Base-by-base conservation (phyloP, 495 filamentous ascomycete genomes). In the Cenococcum geophilum region DNA sequence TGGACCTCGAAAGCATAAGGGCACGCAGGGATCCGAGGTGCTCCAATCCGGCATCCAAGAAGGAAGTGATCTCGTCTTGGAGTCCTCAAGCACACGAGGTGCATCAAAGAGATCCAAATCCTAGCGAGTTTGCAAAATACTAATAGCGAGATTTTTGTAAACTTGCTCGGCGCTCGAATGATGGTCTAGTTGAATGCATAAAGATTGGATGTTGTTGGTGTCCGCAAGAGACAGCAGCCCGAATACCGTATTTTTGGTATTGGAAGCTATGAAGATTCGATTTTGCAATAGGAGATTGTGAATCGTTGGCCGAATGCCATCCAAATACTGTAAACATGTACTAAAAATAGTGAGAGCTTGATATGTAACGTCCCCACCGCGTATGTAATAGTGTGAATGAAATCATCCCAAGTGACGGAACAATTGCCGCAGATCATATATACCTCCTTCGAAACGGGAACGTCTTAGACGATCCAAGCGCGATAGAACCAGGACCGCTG, bases 221-320 rank as follows among this genome's bases (percentile, higher is more conserved):
- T 64, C 49, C 5, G 37, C 57, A 14, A 57, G 12, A 14, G 58
- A 61, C 12, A 64, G 55, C 4, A 67, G 49, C 12, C 49, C 65
- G 43, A 64, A 68, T 6, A 65, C 53, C 47, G 57, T 64, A 50
- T 68, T 62, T 35, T 62, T 61, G 23, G 61, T 25, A 48, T 68
- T 52, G 9, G 62, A 50, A n/a, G 53, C 58, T 4, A 22, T 27
- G 35, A 58, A 58, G 1, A 32, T 51, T 9, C 61, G 51, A 14
- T 56, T 58, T n/a, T 12, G 23, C 10, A 51, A 12, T 2, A 61
- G 51, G 14, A 68, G 48, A 36, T 59, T 18, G 27, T 57, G 49
- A n/a, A 55, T 48, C 1, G 34, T 5, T 16, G 23, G 60, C 22
- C 37, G 25, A 1, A 21, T 20, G 3, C 45, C 4, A 12, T 8